Conservation (phyloP, 164 flowering plant genomes). For the Stephania cephalantha region DNA sequence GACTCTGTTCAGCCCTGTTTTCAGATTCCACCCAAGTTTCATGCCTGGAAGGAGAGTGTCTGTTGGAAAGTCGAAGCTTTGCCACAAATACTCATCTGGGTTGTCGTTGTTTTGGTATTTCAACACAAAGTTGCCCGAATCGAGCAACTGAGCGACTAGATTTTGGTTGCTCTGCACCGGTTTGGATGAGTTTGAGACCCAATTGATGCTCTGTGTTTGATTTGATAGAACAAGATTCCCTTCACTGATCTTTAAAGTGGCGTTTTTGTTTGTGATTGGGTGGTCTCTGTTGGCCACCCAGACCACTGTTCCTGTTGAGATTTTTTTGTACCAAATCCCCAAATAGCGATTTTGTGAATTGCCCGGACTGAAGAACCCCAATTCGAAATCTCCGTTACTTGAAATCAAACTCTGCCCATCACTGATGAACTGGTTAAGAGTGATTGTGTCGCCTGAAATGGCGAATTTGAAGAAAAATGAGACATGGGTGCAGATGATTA, state of each 20-base stretch:
- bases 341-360: not conserved
- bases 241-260: conserved; percentile 5
- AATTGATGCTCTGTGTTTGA: not conserved
- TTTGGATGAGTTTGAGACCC: conserved; percentile 6
- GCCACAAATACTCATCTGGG: not conserved
- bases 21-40: conserved; percentile 22
- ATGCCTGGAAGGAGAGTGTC: conserved; percentile 25
- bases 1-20: conserved; percentile 7
- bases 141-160: not conserved
- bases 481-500: not conserved
- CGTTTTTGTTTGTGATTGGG: conserved; percentile 9
- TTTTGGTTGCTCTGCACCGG: not conserved
- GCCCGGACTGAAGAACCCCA: not conserved
- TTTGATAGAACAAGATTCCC: conserved; percentile 11
- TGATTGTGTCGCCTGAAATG: not conserved
- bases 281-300: conserved; percentile 3
- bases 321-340: not conserved
- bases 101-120: not conserved
- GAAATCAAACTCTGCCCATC: not conserved
- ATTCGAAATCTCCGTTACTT: not conserved
- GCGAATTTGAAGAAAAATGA: not conserved
- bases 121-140: conserved; percentile 15
- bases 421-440: not conserved
- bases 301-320: not conserved
- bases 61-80: conserved; percentile 9